These are phyloP conservation scores for Drosera spatulata DNA, from an alignment of 179 eudicot genomes.

Conservation along the genomic window DNA sequence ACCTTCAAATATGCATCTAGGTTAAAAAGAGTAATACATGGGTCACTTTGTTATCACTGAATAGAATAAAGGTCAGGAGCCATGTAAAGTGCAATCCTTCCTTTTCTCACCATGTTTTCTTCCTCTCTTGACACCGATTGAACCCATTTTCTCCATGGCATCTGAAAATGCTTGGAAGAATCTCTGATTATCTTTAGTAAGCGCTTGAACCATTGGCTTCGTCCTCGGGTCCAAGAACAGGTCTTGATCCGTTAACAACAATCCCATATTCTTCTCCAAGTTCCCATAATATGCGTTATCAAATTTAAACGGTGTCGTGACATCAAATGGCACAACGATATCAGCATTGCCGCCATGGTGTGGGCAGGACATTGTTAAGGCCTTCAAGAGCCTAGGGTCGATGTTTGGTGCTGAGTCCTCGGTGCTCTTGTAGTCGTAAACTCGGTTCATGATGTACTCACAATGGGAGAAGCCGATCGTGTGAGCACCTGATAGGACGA, in stretches of 20 bases:
- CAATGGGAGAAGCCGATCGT: constrained; percentile 83
- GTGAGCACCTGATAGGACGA: constrained; percentile 82
- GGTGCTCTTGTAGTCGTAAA: constrained; percentile 49
- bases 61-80: no score
- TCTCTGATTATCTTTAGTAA: constrained; percentile 46
- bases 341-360: constrained; percentile 53
- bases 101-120: constrained; percentile 69
- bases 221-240: constrained; percentile 64
- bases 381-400: constrained; percentile 59
- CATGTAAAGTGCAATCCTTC: constrained; percentile 28
- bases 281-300: constrained; percentile 80
- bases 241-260: constrained; percentile 60
- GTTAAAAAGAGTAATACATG: no score
- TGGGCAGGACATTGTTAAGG: constrained; percentile 74
- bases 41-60: no score
- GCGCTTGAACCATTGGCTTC: constrained; percentile 39
- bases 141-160: constrained; percentile 89
- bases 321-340: constrained; percentile 83
- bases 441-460: constrained; percentile 39
- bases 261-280: constrained; percentile 61
- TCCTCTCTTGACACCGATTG: constrained; percentile 68
- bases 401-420: constrained; percentile 37
- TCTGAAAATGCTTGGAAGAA: constrained; percentile 54
- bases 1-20: no score
- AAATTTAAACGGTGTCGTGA: constrained; percentile 64